Conservation (phyloP, 139 green algal species). For the Picochlorum sp. region DNA sequence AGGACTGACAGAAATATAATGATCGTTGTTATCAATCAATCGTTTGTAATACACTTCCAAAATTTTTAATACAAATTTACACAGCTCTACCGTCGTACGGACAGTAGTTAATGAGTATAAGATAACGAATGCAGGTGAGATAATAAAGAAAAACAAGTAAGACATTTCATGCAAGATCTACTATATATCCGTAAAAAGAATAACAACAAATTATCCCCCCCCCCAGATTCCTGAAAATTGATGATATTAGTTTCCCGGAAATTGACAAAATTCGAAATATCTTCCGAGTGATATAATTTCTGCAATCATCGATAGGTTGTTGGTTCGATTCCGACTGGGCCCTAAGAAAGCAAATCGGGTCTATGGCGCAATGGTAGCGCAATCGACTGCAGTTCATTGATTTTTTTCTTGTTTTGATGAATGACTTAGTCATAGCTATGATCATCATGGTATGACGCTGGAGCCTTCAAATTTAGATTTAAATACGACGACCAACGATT, state of each 20-base stretch:
- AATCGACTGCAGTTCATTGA: too few relatives aligned
- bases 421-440: too few relatives aligned
- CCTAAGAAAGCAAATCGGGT: too few relatives aligned
- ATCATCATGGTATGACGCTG: too few relatives aligned
- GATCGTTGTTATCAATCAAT: neutral
- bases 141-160: neutral
- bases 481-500: too few relatives aligned
- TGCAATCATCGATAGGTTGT: neutral
- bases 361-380: too few relatives aligned
- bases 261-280: neutral
- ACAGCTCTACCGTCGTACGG: neutral
- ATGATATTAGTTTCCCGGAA: neutral
- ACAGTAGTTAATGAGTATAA: neutral
- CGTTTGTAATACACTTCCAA: neutral
- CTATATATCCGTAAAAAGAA: neutral
- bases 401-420: too few relatives aligned
- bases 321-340: neutral
- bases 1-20: neutral
- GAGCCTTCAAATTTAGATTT: too few relatives aligned
- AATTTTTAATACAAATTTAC: neutral
- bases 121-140: neutral
- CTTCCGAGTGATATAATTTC: neutral
- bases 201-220: neutral
- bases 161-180: neutral
- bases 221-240: neutral